Evolutionary conservation across 2,329 filamentous ascomycete species (phyloP).

Genomic region (Stagonosporopsis tanaceti): DNA sequence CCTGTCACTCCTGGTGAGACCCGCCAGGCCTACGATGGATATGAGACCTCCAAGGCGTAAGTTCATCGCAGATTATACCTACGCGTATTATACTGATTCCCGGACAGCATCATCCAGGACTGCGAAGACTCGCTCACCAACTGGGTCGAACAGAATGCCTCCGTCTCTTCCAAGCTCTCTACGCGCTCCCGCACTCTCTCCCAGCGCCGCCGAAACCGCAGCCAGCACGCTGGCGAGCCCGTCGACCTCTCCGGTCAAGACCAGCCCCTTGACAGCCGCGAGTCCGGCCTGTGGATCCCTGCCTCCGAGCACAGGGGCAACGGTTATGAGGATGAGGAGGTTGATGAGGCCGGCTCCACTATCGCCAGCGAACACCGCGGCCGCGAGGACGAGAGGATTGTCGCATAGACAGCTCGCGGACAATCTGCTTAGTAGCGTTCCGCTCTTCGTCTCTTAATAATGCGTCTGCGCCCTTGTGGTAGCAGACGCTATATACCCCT

Average conservation of each 20-base stretch:
- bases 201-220: slow-evolving; percentile 75
- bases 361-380: slow-evolving; percentile 54
- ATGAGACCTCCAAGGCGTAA: slow-evolving; percentile 91
- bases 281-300: slow-evolving; percentile 82
- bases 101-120: slow-evolving; percentile 86
- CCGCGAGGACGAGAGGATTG: slow-evolving; percentile 57
- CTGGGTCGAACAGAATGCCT: slow-evolving; percentile 91
- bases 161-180: slow-evolving; percentile 86
- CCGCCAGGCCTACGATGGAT: slow-evolving; percentile 93
- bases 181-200: slow-evolving; percentile 87
- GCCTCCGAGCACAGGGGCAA: slow-evolving; percentile 72
- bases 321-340: slow-evolving; percentile 71
- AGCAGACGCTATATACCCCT: slow-evolving; percentile 47
- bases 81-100: slow-evolving; percentile 24
- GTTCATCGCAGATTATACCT: slow-evolving; percentile 25
- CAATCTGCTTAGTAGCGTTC: slow-evolving; percentile 26
- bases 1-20: slow-evolving; percentile 98
- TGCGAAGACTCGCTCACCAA: slow-evolving; percentile 97
- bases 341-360: slow-evolving; percentile 60
- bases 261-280: slow-evolving; percentile 73
- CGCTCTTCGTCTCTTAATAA: slow-evolving; percentile 34
- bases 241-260: slow-evolving; percentile 87
- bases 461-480: slow-evolving; percentile 31
- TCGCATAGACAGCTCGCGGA: slow-evolving; percentile 39
- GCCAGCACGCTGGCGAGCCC: slow-evolving; percentile 71